These are phyloP conservation scores for Liquidambar formosana DNA, from an alignment of 164 flowering plant species.

Conservation along the genomic window DNA sequence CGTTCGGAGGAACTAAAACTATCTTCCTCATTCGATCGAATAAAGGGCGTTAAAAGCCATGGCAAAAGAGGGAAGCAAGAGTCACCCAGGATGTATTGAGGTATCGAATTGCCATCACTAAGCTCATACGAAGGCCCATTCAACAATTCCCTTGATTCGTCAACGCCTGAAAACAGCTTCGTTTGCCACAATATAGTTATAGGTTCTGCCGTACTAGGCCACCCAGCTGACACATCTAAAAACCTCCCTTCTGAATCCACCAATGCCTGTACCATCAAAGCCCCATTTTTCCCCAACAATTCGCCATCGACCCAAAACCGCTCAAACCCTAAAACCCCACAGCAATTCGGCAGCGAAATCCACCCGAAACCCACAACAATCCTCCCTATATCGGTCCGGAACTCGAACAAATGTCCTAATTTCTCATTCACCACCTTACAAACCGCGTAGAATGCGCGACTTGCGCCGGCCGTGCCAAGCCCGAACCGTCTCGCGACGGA, in stretches of 20 bases:
- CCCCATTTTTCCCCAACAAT: slow-evolving; percentile 42
- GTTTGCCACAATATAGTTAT: slow-evolving; percentile 43
- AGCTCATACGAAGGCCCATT: slow-evolving; percentile 43
- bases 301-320: slow-evolving; percentile 43
- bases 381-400: slow-evolving; percentile 33
- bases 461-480: slow-evolving; percentile 43
- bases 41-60: slow-evolving; percentile 75
- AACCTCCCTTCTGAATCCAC: slow-evolving; percentile 85
- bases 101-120: slow-evolving; percentile 37
- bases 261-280: slow-evolving; percentile 64
- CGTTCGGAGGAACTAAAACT: slow-evolving; percentile 28
- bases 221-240: slow-evolving; percentile 83
- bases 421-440: slow-evolving; percentile 55
- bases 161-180: slow-evolving; percentile 49
- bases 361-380: slow-evolving; percentile 50
- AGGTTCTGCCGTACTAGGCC: slow-evolving; percentile 59
- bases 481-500: slow-evolving; percentile 56
- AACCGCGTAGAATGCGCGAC: slow-evolving; percentile 58
- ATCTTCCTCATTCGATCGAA: slow-evolving; percentile 13
- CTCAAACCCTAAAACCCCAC: slow-evolving; percentile 63
- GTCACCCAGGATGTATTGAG: slow-evolving; percentile 71
- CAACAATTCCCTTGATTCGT: slow-evolving; percentile 52
- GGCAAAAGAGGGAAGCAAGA: slow-evolving; percentile 67
- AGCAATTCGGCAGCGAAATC: slow-evolving; percentile 70
- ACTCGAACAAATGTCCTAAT: slow-evolving; percentile 47